These are phyloP conservation scores for Arachis hypogaea DNA, from an alignment of 306 rosid genomes.

Conservation along the genomic window DNA sequence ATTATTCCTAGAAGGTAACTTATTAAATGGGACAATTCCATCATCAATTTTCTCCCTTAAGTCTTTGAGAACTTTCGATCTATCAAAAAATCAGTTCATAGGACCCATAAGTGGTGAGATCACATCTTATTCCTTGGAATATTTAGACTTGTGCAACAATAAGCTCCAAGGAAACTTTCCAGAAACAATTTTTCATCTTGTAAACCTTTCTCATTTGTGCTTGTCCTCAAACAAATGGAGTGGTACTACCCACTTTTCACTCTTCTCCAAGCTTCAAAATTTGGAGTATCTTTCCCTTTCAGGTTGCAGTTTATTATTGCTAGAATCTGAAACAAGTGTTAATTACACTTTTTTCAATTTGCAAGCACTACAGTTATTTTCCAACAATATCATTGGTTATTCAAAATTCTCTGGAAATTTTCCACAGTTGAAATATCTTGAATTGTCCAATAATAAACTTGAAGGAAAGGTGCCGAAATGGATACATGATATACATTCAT, in stretches of 20 bases:
- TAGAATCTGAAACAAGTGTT: neutral
- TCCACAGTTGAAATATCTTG: neutral
- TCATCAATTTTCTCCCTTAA: slow-evolving; percentile 1
- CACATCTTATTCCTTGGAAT: neutral
- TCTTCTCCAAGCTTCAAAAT: neutral
- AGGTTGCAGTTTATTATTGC: neutral
- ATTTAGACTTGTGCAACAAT: neutral
- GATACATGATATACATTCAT: neutral
- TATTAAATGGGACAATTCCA: slow-evolving; percentile 22
- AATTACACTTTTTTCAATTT: neutral
- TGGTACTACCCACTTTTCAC: neutral
- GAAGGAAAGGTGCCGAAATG: slow-evolving; percentile 29
- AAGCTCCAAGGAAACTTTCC: slow-evolving; percentile 21
- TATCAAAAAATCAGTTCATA: neutral
- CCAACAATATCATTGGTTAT: neutral
- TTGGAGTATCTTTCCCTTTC: neutral
- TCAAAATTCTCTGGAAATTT: neutral
- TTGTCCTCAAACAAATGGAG: slow-evolving; percentile 8
- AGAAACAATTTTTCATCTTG: slow-evolving; percentile 14
- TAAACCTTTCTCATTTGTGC: neutral
- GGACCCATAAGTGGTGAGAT: neutral
- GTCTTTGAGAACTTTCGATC: neutral
- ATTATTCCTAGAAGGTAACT: neutral
- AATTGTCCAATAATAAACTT: slow-evolving; percentile 38
- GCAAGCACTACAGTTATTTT: neutral